phyloP scores from a whole-genome alignment of 129 eudicot genomes.

The Apium graveolens region DNA sequence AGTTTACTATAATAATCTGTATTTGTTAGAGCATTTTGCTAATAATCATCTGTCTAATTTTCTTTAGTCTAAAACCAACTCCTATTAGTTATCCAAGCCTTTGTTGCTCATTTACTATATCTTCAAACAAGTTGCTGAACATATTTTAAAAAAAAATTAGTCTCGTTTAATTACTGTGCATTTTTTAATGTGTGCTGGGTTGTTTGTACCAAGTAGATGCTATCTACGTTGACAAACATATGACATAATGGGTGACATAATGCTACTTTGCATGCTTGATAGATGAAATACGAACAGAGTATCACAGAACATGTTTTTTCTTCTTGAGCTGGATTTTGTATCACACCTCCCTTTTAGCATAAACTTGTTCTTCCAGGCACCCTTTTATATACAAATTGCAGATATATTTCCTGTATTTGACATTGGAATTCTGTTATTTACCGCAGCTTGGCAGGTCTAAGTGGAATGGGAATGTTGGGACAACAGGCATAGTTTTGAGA shows the following conservation, averaged over 20 bases:
- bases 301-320: not conserved
- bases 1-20: not conserved
- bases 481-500: conserved; percentile 67
- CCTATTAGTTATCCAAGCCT: not conserved
- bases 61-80: not conserved
- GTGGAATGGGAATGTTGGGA: conserved; percentile 96
- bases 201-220: not conserved
- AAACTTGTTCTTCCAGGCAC: not conserved
- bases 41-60: not conserved
- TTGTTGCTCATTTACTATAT: not conserved
- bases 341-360: not conserved
- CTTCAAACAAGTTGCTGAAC: not conserved
- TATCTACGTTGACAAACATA: not conserved
- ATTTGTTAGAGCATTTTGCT: not conserved
- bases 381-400: not conserved
- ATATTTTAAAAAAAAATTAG: not conserved
- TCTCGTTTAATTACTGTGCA: not conserved
- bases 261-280: not conserved
- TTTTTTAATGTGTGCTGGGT: not conserved
- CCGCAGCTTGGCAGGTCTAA: conserved; percentile 87
- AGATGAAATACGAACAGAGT: not conserved
- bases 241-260: not conserved
- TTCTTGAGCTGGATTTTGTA: not conserved
- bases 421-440: conserved; percentile 1
- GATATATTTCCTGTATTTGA: not conserved